Percentiles rank a stretch among this genome's conserved stretches.
Evolutionary conservation across 2,329 filamentous ascomycete genomes (phyloP).

Genomic region (Akanthomyces muscarius): DNA sequence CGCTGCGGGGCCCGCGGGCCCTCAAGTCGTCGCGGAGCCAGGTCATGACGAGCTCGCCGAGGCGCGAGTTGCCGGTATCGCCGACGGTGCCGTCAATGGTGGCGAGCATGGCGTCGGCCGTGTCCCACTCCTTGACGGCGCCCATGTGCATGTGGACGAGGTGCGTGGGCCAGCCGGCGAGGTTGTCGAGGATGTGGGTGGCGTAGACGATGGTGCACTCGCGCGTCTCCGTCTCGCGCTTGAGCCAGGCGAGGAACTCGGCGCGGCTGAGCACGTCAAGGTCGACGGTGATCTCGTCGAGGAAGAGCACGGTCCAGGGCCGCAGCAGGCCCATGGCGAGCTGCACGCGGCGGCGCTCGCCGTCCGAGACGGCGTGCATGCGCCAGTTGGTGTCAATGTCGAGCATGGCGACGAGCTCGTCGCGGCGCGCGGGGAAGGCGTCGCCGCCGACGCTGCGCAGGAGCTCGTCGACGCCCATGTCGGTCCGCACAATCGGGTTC

Average conservation of each 20-base stretch:
- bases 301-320: conserved; percentile 84
- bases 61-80: conserved; percentile 66
- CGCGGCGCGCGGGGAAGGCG: conserved; percentile 72
- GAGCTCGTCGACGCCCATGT: conserved; percentile 86
- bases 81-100: conserved; percentile 38
- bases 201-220: conserved; percentile 94
- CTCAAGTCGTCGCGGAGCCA: conserved; percentile 82
- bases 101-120: conserved; percentile 64
- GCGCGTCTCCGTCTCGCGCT: conserved; percentile 76
- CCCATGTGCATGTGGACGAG: conserved; percentile 94
- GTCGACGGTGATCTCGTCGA: conserved; percentile 97
- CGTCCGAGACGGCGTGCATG: conserved; percentile 93
- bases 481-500: conserved; percentile 91
- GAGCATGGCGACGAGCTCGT: conserved; percentile 81
- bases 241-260: conserved; percentile 82
- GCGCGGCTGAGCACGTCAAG: conserved; percentile 81
- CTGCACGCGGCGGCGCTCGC: conserved; percentile 86
- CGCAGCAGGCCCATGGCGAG: conserved; percentile 91
- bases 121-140: conserved; percentile 80
- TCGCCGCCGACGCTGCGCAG: conserved; percentile 83
- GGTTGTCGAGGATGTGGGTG: conserved; percentile 93
- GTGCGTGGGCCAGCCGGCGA: conserved; percentile 92
- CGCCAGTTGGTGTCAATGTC: conserved; percentile 92
- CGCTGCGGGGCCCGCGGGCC: conserved; percentile 71
- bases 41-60: conserved; percentile 81